Percentiles rank a stretch among this genome's conserved stretches.
Evolutionary conservation across 768 basidiomycete genomes (phyloP).

Genomic region (Rickenella mellea): DNA sequence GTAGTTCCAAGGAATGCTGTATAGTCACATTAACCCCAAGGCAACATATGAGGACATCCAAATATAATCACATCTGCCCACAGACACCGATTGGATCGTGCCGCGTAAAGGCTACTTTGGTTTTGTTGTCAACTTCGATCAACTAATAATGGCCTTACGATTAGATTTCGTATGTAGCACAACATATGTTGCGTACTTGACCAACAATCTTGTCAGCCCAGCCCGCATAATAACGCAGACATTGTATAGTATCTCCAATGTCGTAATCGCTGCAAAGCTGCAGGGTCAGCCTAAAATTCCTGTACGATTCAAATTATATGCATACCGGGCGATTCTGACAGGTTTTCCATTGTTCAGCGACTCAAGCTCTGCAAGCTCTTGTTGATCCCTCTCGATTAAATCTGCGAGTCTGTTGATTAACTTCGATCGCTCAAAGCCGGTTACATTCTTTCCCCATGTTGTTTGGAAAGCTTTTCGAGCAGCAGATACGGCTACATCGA

Average conservation of each 20-base stretch:
- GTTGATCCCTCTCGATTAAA: conserved; percentile 76
- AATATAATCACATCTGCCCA: conserved; percentile 65
- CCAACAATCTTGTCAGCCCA: conserved; percentile 94
- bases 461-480: conserved; percentile 78
- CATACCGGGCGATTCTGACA: conserved; percentile 45
- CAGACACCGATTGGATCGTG: conserved; percentile 93
- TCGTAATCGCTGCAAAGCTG: conserved; percentile 54
- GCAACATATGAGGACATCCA: not conserved
- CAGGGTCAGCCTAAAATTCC: conserved; percentile 8
- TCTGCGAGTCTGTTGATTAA: conserved; percentile 82
- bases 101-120: conserved; percentile 77
- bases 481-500: conserved; percentile 75
- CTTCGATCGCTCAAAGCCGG: conserved; percentile 73
- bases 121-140: conserved; percentile 71
- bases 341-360: conserved; percentile 88
- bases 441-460: conserved; percentile 83
- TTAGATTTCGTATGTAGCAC: conserved; percentile 1
- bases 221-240: conserved; percentile 86
- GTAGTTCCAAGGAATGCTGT: conserved; percentile 88
- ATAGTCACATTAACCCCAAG: not conserved
- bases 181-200: conserved; percentile 35
- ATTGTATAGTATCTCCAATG: conserved; percentile 68
- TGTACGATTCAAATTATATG: conserved; percentile 9
- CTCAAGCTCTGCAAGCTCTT: conserved; percentile 80
- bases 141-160: conserved; percentile 30